Evolutionary conservation across 108 stramenopile genomes (phyloP).

Genomic region (Cyclotella baltica): DNA sequence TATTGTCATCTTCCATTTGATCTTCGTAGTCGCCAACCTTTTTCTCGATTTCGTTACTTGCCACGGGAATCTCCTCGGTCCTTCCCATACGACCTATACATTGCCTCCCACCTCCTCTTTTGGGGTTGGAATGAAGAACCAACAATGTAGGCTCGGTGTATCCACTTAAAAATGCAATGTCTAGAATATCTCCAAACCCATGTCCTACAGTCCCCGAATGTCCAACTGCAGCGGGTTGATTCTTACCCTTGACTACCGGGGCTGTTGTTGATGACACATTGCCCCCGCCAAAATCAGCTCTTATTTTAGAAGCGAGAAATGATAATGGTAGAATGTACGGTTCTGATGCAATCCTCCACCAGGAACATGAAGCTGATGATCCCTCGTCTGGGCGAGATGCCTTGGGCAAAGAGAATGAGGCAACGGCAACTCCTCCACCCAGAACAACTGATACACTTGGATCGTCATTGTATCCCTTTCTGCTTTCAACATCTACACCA

Average conservation of each 20-base stretch:
- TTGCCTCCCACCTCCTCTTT: constrained; percentile 53
- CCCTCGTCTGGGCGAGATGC: constrained; percentile 33
- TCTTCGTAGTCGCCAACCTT: constrained; percentile 21
- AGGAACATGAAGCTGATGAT: constrained; percentile 19
- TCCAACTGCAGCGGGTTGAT: not conserved
- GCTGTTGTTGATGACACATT: constrained; percentile 10
- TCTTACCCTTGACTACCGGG: constrained; percentile 9
- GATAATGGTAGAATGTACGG: constrained; percentile 81
- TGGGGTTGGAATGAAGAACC: constrained; percentile 76
- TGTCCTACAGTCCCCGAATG: constrained; percentile 40
- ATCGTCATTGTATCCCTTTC: constrained; percentile 32
- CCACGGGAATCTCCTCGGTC: constrained; percentile 43
- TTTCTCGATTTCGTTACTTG: not conserved
- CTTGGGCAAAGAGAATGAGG: constrained; percentile 55
- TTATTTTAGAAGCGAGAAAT: constrained; percentile 43
- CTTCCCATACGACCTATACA: constrained; percentile 79
- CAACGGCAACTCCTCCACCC: constrained; percentile 84
- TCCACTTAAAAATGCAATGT: constrained; percentile 69
- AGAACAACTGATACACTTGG: constrained; percentile 72
- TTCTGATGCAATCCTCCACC: constrained; percentile 75
- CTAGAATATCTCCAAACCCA: constrained; percentile 86
- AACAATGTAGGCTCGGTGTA: constrained; percentile 82
- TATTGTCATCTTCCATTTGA: constrained; percentile 1
- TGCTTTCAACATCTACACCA: constrained; percentile 7
- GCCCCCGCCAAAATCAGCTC: constrained; percentile 28